Conservation (phyloP, 495 filamentous ascomycete species). For the Daldinia decipiens region DNA sequence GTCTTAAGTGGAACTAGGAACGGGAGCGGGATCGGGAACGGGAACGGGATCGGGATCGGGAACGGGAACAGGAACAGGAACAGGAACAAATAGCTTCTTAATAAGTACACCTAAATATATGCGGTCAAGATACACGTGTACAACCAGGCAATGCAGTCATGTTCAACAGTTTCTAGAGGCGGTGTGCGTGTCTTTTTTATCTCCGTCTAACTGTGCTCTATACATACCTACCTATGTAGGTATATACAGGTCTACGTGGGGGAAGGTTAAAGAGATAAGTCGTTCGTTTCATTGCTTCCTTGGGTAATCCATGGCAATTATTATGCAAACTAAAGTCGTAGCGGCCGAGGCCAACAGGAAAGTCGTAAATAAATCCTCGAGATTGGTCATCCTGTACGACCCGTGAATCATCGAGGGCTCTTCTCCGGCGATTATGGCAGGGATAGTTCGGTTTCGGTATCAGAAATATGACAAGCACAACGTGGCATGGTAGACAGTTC, state of each 20-base stretch:
- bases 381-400: not conserved
- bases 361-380: not conserved
- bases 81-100: not conserved
- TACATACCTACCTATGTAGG: too few relatives aligned
- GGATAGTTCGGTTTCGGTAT: not conserved
- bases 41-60: too few relatives aligned
- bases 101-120: not conserved
- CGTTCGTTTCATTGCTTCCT: not conserved
- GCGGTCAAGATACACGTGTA: not conserved
- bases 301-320: not conserved
- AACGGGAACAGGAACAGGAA: too few relatives aligned
- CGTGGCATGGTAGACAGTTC: not conserved
- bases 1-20: constrained; percentile 5
- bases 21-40: too few relatives aligned
- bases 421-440: not conserved
- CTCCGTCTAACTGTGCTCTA: not conserved
- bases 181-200: not conserved
- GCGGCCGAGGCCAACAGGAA: not conserved
- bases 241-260: not conserved
- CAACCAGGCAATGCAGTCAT: not conserved
- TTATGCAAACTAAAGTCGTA: not conserved
- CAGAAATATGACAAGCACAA: not conserved
- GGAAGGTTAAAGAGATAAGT: not conserved
- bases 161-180: not conserved
- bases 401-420: not conserved